Evolutionary conservation across 352 stramenopile genomes (phyloP), one percentile per base, ranked within the genome.

Genomic region (Globisporangium nodosum): DNA sequence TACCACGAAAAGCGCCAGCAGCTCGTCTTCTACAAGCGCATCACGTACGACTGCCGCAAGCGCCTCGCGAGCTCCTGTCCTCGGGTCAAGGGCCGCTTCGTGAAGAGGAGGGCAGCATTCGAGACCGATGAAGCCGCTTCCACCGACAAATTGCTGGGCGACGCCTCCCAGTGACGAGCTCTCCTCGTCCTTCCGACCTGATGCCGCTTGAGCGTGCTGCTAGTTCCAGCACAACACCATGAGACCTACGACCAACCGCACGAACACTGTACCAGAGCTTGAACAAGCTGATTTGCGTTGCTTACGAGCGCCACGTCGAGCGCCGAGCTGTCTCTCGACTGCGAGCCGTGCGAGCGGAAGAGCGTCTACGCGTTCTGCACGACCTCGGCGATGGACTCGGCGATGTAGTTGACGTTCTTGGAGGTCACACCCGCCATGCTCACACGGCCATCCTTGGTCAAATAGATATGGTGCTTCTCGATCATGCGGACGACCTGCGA

Each of bases 391-490:
- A 99, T 98, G 54, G 88, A 85, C 68, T 97, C 64, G 33, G 96
- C 96, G 63, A 99, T 81, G 74, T 99, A 98, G 54, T 98, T 79
- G 46, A 99, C 89, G 81, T 99, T 99, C 66, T 96, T 97, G 55
- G 87, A 91, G 61, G 89, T 99, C 13, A 99, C 82, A 61, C 97
- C 96, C 57, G 96, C 96, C 90, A 98, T 98, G 68, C 90, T 98
- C 68, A 99, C 97, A 68, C 97, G 93, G 40, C 97, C 97, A 77
- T 99, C 94, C 68, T 95, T 96, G 50, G 97, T 99, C 66, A 99
- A 85, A 80, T 98, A 99, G 70, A 99, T 98, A 73, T 98, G 94
- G 73, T 98, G 96, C 68, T 97, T 85, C 56, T 91, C 81, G 45
- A 96, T 98, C 74, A 99, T 90, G 68, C 81, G 81, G 52, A 88